phyloP scores from a whole-genome alignment of 768 basidiomycete species.

The Suillus fuscotomentosus region DNA sequence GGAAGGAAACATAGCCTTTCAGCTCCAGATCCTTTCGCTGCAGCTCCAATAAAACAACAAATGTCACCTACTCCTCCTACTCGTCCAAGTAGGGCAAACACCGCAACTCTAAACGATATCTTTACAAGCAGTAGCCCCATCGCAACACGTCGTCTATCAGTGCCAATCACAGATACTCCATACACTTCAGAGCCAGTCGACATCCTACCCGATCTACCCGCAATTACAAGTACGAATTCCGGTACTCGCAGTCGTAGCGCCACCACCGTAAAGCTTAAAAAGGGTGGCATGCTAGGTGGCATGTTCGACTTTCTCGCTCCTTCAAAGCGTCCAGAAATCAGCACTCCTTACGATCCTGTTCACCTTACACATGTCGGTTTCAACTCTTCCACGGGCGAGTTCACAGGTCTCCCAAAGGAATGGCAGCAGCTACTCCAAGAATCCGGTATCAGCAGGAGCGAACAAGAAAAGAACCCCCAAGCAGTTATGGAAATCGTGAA shows the following conservation, averaged over 20 bases:
- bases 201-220: constrained; percentile 19
- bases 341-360: constrained; percentile 97
- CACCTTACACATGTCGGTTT: constrained; percentile 99
- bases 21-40: constrained; percentile 57
- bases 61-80: constrained; percentile 57
- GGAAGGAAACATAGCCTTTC: constrained; percentile 50
- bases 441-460: constrained; percentile 88
- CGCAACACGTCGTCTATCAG: constrained; percentile 51
- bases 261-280: constrained; percentile 41
- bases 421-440: constrained; percentile 98
- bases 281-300: constrained; percentile 63
- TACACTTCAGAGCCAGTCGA: constrained; percentile 23
- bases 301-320: constrained; percentile 77
- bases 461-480: constrained; percentile 98
- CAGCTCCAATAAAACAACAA: constrained; percentile 29
- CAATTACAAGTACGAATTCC: constrained; percentile 12
- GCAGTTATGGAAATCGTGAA: constrained; percentile 99
- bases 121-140: constrained; percentile 45
- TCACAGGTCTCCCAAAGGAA: constrained; percentile 96
- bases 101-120: constrained; percentile 76
- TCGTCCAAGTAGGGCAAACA: constrained; percentile 83
- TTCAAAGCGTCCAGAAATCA: constrained; percentile 72
- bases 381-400: constrained; percentile 98
- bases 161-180: constrained; percentile 34
- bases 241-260: constrained; percentile 41